Conservation (phyloP, 257 asterid genomes). For the Solanum neorickii region DNA sequence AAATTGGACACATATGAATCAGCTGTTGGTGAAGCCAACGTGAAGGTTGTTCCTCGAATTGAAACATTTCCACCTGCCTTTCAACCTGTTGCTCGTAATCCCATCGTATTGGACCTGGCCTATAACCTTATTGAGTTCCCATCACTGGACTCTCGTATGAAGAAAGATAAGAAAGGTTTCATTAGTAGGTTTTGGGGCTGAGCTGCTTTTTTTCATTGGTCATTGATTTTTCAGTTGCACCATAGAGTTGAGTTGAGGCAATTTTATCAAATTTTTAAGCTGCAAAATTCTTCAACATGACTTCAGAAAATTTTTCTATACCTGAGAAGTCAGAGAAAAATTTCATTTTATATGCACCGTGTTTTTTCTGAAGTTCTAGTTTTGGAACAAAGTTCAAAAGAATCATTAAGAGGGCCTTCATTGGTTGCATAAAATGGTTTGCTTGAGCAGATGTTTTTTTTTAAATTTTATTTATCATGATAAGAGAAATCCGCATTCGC, state of each 20-base stretch:
- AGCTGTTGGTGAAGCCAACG: slow-evolving; percentile 66
- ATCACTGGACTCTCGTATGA: slow-evolving; percentile 63
- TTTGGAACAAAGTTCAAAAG: background rate
- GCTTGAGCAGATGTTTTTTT: background rate
- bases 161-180: slow-evolving; percentile 82
- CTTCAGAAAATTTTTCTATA: background rate
- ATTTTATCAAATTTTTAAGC: background rate
- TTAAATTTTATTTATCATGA: too few relatives aligned
- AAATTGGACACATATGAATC: slow-evolving; percentile 65
- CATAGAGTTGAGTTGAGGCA: background rate
- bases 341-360: background rate
- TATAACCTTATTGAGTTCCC: slow-evolving; percentile 68
- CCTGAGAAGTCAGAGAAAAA: background rate
- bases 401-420: background rate
- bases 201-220: background rate
- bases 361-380: background rate
- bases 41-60: slow-evolving; percentile 31
- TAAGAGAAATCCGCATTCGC: too few relatives aligned
- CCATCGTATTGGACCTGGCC: slow-evolving; percentile 58
- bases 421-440: background rate
- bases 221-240: background rate
- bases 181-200: slow-evolving; percentile 82
- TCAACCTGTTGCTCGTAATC: slow-evolving; percentile 43
- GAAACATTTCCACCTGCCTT: slow-evolving; percentile 50
- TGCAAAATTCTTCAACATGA: background rate